Base-by-base conservation (phyloP, 257 asterid species). In the Gentiana dahurica region DNA sequence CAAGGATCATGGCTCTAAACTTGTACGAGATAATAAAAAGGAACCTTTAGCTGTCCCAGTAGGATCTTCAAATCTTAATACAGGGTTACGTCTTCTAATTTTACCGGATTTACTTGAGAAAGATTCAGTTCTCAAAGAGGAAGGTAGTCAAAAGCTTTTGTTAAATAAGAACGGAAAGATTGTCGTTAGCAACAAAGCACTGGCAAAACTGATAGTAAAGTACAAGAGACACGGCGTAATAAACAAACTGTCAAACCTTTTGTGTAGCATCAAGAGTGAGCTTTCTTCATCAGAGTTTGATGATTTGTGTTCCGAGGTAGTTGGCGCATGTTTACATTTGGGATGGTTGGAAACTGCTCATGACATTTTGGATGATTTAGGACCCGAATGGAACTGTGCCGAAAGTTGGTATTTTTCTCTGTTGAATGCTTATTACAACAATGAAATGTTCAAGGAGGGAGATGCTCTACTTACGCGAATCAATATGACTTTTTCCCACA, bases 331-430 rank as follows among this genome's bases (percentile, higher is more conserved):
- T 63, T 70, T 87, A 51, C 47, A 72, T 64, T 41, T 87, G 81
- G 92, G 86, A 39, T 87, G 96, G 95, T 81, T 85, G 37, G 90
- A 85, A 68, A 82, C 89, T 55, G 96, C 98, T 62, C 98, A 91
- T 65, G 96, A 91, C 78, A 75, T 87, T 64, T 58, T 91, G 73
- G 98, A 91, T 46, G 98, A 91, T 56, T 71, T 81, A 73, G 82
- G 73, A 67, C 69, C 69, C 12, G 84, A 69, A 46, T 80, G 82
- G 51, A 74, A 58, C 44, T 64, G 66, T 1, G 61, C 59, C 50
- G 65, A 51, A 65, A 46, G 76, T 58, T 76, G 76, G 1, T 85
- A 81, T 68, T 9, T 9, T 43, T 76, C 78, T 56, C 90, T 91
- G 49, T 68, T 83, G 70, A 15, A 72, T 44, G 87, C 93, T 56